Conservation (phyloP, 129 eudicot species). For the Saussurea involucrata region DNA sequence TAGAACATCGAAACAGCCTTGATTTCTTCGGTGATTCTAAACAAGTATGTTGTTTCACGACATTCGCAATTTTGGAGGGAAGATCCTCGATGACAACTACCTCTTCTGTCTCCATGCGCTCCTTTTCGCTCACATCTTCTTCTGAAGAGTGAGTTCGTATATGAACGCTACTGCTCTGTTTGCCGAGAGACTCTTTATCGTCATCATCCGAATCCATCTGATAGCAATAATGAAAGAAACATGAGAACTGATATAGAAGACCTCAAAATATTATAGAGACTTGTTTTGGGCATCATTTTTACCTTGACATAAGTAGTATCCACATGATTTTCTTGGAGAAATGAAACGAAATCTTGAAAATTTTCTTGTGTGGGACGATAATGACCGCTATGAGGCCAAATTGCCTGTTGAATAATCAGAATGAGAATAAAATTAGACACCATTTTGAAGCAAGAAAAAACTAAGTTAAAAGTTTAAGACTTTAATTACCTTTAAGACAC, state of each 20-base stretch:
- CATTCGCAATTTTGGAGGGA: constrained; percentile 1
- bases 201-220: constrained; percentile 89
- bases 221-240: neutral
- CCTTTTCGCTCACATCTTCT: constrained; percentile 57
- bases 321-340: constrained; percentile 64
- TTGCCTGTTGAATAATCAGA: constrained; percentile 52
- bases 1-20: constrained; percentile 31
- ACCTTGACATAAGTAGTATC: constrained; percentile 79
- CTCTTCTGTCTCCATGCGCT: constrained; percentile 30
- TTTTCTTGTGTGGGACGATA: constrained; percentile 87
- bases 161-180: constrained; percentile 39
- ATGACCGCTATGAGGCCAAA: constrained; percentile 99
- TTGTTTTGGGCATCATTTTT: neutral
- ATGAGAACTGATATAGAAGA: constrained; percentile 6
- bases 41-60: constrained; percentile 18
- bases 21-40: constrained; percentile 26
- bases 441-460: neutral
- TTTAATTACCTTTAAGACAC: constrained; percentile 62
- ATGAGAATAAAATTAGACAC: neutral
- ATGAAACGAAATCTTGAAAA: constrained; percentile 71
- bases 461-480: neutral
- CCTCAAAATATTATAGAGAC: neutral
- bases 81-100: constrained; percentile 27
- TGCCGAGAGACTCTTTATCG: constrained; percentile 48
- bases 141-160: constrained; percentile 64